Percentiles rank a stretch among this genome's conserved stretches.
phyloP scores from a whole-genome alignment of 352 stramenopile species.

The Lagenidium giganteum region DNA sequence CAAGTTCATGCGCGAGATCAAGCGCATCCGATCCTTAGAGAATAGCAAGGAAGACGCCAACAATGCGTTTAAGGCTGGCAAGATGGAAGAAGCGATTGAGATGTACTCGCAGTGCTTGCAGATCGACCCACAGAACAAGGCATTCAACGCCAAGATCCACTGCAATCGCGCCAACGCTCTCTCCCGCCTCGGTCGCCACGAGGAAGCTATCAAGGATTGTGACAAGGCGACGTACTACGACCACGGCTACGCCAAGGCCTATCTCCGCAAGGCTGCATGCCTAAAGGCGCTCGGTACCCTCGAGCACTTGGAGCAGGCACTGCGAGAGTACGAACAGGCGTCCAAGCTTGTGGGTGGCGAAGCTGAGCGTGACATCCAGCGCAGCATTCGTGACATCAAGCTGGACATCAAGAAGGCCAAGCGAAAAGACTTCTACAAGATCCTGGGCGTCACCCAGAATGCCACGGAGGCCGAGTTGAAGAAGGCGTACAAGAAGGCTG shows the following conservation, averaged over 20 bases:
- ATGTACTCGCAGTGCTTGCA: constrained; percentile 85
- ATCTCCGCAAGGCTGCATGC: constrained; percentile 78
- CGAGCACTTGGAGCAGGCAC: constrained; percentile 86
- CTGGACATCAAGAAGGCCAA: constrained; percentile 93
- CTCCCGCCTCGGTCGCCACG: constrained; percentile 75
- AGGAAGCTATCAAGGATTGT: constrained; percentile 88
- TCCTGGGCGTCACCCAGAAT: constrained; percentile 71
- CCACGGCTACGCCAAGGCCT: constrained; percentile 89
- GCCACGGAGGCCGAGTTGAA: constrained; percentile 95
- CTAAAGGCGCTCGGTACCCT: constrained; percentile 71
- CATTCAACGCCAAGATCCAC: constrained; percentile 92
- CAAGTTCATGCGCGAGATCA: constrained; percentile 85
- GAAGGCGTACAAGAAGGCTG: constrained; percentile 95
- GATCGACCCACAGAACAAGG: constrained; percentile 88
- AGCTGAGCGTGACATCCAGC: constrained; percentile 74
- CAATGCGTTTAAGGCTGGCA: constrained; percentile 81
- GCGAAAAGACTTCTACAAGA: constrained; percentile 96
- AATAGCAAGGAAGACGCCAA: constrained; percentile 89
- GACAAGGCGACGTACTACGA: constrained; percentile 89
- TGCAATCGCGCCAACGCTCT: constrained; percentile 90
- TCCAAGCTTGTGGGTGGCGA: constrained; percentile 83
- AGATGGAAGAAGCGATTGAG: constrained; percentile 78
- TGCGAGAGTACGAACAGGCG: constrained; percentile 89
- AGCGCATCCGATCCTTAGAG: constrained; percentile 80
- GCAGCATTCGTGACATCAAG: constrained; percentile 85